These are phyloP conservation scores for Malassezia brasiliensis DNA, from an alignment of 1,284 basidiomycete species.

Conservation along the genomic window DNA sequence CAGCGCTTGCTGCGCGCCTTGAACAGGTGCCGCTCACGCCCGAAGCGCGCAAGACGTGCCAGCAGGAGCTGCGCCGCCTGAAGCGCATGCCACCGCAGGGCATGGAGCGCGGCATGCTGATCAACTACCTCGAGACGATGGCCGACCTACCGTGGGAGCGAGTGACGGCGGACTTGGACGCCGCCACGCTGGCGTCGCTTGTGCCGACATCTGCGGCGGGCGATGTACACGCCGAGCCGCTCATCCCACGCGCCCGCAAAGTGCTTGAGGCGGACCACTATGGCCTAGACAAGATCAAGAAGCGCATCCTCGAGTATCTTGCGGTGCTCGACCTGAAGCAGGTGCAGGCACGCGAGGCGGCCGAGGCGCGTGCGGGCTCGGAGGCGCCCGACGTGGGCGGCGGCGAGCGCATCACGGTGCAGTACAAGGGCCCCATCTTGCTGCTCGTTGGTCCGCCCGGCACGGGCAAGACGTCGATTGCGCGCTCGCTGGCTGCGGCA, in stretches of 20 bases:
- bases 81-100: constrained; percentile 42
- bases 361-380: neutral
- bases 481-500: constrained; percentile 54
- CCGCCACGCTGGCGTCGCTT: neutral
- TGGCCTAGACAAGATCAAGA: constrained; percentile 51
- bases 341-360: constrained; percentile 35
- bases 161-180: constrained; percentile 27
- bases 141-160: constrained; percentile 47
- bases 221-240: constrained; percentile 22
- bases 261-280: constrained; percentile 51
- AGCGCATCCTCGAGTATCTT: constrained; percentile 50
- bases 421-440: constrained; percentile 64
- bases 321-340: constrained; percentile 50
- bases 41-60: constrained; percentile 43
- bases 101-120: constrained; percentile 46
- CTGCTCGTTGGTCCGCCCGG: constrained; percentile 54
- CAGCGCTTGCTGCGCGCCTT: constrained; percentile 34
- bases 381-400: neutral
- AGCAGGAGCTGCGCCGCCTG: constrained; percentile 45
- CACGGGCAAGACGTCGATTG: constrained; percentile 47
- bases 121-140: constrained; percentile 49
- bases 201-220: constrained; percentile 15
- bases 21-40: constrained; percentile 29
- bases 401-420: constrained; percentile 12
- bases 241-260: constrained; percentile 37